These are phyloP conservation scores for Carpinus viminea DNA, from an alignment of 306 rosid species.

Conservation along the genomic window DNA sequence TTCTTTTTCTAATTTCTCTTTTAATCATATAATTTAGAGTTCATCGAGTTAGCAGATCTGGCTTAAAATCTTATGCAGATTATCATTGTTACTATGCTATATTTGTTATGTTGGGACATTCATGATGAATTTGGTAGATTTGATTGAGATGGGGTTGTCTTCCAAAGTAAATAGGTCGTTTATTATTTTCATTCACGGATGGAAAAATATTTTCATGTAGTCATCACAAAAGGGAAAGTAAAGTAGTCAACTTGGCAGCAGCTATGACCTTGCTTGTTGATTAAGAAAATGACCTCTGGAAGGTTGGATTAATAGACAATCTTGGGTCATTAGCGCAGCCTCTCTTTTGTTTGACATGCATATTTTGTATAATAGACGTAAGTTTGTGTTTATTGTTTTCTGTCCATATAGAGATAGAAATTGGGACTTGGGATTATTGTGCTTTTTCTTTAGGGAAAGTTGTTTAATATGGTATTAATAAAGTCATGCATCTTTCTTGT, in stretches of 20 bases:
- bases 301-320: too few relatives aligned
- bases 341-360: not conserved
- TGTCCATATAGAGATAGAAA: not conserved
- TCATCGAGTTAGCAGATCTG: constrained; percentile 26
- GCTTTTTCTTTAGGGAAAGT: not conserved
- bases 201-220: not conserved
- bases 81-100: too few relatives aligned
- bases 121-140: not conserved
- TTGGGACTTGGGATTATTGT: not conserved
- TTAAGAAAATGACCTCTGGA: not conserved
- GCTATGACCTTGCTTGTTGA: not conserved
- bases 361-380: not conserved
- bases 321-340: too few relatives aligned
- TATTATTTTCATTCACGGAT: not conserved
- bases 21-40: not conserved
- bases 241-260: not conserved
- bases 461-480: not conserved
- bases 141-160: not conserved
- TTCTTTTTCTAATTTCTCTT: too few relatives aligned
- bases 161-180: not conserved
- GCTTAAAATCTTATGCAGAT: not conserved
- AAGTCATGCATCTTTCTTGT: not conserved
- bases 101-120: too few relatives aligned
- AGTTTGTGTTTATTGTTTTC: not conserved
- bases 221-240: not conserved